These are phyloP conservation scores for Pezicula neosporulosa DNA, from an alignment of 2,329 filamentous ascomycete species.

Conservation along the genomic window DNA sequence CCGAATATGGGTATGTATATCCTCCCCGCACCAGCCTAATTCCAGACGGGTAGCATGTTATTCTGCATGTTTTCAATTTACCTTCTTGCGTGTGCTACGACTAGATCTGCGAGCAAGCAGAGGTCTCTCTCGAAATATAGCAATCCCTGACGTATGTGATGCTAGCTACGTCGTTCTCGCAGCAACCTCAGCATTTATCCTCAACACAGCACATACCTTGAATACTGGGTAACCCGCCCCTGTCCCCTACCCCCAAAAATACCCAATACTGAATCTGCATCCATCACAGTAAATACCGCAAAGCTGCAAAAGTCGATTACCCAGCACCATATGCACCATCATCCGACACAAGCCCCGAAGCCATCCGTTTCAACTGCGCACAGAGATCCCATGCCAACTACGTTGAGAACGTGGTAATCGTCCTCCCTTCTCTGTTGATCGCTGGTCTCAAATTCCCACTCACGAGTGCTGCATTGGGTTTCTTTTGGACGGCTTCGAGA, in stretches of 20 bases:
- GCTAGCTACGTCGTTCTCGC: slow-evolving; percentile 58
- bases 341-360: slow-evolving; percentile 24
- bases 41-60: too few relatives aligned
- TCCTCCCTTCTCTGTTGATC: slow-evolving; percentile 50
- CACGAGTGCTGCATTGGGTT: slow-evolving; percentile 45
- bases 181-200: slow-evolving; percentile 53
- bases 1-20: neutral
- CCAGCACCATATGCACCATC: slow-evolving; percentile 48
- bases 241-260: too few relatives aligned
- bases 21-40: neutral
- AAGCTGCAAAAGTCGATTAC: slow-evolving; percentile 49
- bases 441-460: slow-evolving; percentile 53
- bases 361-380: slow-evolving; percentile 60
- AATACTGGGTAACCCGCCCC: slow-evolving; percentile 33
- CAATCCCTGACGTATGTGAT: too few relatives aligned
- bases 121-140: too few relatives aligned
- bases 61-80: too few relatives aligned
- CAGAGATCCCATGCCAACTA: slow-evolving; percentile 63
- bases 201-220: slow-evolving; percentile 50
- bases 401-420: slow-evolving; percentile 55
- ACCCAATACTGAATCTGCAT: too few relatives aligned
- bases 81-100: too few relatives aligned
- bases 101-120: too few relatives aligned
- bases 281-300: slow-evolving; percentile 37
- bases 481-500: slow-evolving; percentile 48